Percentiles rank a stretch among this genome's conserved stretches.
Conservation (phyloP, 768 basidiomycete species). For the Ramaria sp. region DNA sequence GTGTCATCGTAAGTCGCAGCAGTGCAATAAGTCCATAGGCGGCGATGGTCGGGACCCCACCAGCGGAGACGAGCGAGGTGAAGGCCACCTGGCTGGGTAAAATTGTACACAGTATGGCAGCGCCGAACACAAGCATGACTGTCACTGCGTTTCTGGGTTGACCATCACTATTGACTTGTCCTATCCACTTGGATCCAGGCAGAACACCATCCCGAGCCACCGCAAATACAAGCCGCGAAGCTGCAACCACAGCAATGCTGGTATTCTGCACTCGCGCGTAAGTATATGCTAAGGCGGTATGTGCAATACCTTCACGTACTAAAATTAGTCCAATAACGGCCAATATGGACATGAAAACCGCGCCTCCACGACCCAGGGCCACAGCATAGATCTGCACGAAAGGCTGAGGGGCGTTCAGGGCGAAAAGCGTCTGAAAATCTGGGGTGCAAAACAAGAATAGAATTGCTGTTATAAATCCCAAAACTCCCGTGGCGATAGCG, state of each 20-base stretch:
- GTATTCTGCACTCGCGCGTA: constrained; percentile 49
- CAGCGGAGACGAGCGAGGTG: constrained; percentile 81
- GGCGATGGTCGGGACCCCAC: constrained; percentile 77
- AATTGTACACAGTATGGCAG: constrained; percentile 72
- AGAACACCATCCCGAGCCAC: constrained; percentile 92
- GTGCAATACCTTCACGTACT: constrained; percentile 30
- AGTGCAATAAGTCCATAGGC: constrained; percentile 78
- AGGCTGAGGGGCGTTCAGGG: constrained; percentile 76
- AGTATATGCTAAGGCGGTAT: not conserved
- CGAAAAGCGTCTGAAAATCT: constrained; percentile 63
- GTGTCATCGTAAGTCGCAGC: constrained; percentile 70
- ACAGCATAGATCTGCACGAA: constrained; percentile 83
- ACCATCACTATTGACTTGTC: constrained; percentile 53
- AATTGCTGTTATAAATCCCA: constrained; percentile 73
- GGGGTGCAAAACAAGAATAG: constrained; percentile 82
- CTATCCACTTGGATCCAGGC: constrained; percentile 76
- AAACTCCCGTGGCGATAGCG: constrained; percentile 63
- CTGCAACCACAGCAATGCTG: constrained; percentile 77
- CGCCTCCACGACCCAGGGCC: constrained; percentile 69
- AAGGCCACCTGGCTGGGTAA: constrained; percentile 87
- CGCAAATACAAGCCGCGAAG: constrained; percentile 82
- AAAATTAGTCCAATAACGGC: constrained; percentile 79
- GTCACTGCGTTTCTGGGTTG: constrained; percentile 82
- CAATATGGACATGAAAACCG: constrained; percentile 80
- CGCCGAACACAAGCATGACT: constrained; percentile 74